A percentile compares a stretch with the other conserved stretches of the same genome.
phyloP scores from a whole-genome alignment of 306 rosid genomes.

The Luffa aegyptiaca region DNA sequence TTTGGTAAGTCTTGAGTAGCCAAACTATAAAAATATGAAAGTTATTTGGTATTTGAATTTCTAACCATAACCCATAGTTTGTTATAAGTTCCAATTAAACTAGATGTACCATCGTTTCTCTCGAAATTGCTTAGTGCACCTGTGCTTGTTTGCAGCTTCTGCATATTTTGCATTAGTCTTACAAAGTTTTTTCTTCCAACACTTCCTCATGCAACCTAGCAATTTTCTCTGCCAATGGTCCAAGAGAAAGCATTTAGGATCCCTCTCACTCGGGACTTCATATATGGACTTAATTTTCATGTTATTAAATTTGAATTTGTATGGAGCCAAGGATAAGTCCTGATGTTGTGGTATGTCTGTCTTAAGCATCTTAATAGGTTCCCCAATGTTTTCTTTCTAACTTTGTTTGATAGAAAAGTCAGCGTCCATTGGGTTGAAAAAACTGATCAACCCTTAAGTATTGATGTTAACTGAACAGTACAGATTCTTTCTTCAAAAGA shows the following conservation, averaged over 20 bases:
- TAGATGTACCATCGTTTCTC: background rate
- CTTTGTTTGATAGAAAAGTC: background rate
- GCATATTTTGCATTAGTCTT: background rate
- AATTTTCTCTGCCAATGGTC: background rate
- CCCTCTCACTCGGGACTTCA: background rate
- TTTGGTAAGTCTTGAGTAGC: background rate
- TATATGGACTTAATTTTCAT: background rate
- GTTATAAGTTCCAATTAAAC: background rate
- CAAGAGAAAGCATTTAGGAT: background rate
- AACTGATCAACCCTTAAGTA: background rate
- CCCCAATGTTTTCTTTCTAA: background rate
- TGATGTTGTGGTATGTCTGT: background rate
- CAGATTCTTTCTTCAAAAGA: background rate
- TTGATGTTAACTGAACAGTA: background rate
- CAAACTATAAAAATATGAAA: background rate
- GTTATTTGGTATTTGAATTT: background rate
- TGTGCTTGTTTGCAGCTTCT: background rate
- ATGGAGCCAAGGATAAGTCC: background rate
- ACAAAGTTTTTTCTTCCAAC: background rate
- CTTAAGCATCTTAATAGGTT: background rate
- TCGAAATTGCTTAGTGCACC: background rate
- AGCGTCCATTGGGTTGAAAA: background rate
- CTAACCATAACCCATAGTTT: background rate
- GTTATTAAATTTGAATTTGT: background rate
- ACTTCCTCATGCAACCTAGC: background rate